Conservation (phyloP, 441 rosid species). For the Isatis lusitanica region DNA sequence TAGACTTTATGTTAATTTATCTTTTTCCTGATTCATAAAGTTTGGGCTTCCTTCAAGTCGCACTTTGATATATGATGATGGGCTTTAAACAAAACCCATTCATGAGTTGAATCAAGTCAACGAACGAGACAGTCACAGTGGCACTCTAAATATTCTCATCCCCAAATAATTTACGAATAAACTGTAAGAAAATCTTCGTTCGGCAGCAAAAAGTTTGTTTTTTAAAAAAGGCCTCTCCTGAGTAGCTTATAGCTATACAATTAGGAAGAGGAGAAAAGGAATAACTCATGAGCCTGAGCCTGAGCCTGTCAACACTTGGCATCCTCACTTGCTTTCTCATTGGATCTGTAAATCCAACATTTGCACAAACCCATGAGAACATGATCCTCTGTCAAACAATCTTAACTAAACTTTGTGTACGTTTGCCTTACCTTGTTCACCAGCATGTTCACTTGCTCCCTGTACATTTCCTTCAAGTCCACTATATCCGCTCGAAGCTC, state of each 20-base stretch:
- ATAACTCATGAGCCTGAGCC: conserved; percentile 4
- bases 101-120: background rate
- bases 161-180: conserved; percentile 20
- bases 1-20: background rate
- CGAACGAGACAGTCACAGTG: background rate
- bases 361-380: conserved; percentile 20
- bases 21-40: background rate
- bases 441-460: conserved; percentile 97
- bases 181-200: background rate
- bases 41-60: background rate
- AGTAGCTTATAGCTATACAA: conserved; percentile 30
- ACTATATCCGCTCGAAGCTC: conserved; percentile 92
- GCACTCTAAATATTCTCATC: background rate
- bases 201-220: conserved; percentile 7
- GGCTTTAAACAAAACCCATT: background rate
- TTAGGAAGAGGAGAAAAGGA: background rate
- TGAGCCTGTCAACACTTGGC: conserved; percentile 5
- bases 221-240: background rate
- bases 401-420: background rate
- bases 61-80: background rate
- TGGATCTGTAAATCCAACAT: conserved; percentile 28
- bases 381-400: background rate
- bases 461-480: conserved; percentile 99
- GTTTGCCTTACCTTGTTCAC: conserved; percentile 74
- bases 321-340: conserved; percentile 28